phyloP scores from a whole-genome alignment of 305 asterid species.

The Fraxinus sp. region DNA sequence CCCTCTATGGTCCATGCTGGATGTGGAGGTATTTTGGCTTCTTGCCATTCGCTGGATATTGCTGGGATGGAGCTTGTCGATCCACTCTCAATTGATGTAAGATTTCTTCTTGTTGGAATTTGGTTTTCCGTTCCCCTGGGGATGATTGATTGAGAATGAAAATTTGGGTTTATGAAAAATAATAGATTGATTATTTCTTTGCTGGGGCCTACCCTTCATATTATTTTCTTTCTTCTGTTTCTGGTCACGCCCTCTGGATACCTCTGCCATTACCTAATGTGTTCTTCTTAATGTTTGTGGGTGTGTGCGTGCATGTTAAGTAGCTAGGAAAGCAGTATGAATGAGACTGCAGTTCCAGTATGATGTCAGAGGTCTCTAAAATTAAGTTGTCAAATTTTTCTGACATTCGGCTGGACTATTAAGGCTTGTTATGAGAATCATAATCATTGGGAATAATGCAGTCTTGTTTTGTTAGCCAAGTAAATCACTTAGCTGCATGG shows the following conservation, averaged over 20 bases:
- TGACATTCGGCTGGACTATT: neutral
- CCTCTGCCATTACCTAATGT: conserved; percentile 9
- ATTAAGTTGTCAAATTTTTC: conserved; percentile 14
- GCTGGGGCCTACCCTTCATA: conserved; percentile 9
- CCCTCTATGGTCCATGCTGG: conserved; percentile 99
- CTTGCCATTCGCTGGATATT: conserved; percentile 91
- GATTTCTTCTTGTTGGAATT: conserved; percentile 28
- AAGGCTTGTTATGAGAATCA: conserved; percentile 4
- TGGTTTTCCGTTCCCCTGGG: conserved; percentile 18
- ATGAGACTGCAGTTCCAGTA: conserved; percentile 4
- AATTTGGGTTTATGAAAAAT: neutral
- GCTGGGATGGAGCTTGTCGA: conserved; percentile 98
- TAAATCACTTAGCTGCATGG: neutral
- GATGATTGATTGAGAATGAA: conserved; percentile 20
- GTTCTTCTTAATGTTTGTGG: conserved; percentile 6
- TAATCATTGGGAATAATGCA: neutral
- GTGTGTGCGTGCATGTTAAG: conserved; percentile 1
- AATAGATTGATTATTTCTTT: neutral
- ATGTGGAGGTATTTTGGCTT: conserved; percentile 97
- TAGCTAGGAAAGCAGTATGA: conserved; percentile 1
- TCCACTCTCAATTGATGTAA: conserved; percentile 91
- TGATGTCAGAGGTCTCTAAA: conserved; percentile 5
- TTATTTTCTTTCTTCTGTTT: conserved; percentile 7
- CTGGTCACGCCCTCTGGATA: conserved; percentile 1
- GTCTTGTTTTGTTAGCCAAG: neutral